These are phyloP conservation scores for Quercus lobata DNA, from an alignment of 331 rosid genomes.

Conservation along the genomic window DNA sequence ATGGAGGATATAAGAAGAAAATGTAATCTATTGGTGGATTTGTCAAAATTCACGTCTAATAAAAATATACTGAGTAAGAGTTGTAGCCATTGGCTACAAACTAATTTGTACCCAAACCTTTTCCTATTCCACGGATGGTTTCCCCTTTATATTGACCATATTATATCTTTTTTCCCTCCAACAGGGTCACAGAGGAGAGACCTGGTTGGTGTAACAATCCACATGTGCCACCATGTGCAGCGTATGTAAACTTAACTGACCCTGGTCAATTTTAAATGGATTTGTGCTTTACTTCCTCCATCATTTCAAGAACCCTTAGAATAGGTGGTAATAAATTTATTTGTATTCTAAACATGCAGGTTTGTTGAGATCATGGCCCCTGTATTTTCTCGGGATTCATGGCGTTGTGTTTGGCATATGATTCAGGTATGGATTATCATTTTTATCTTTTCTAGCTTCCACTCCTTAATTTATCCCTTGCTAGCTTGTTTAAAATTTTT, in stretches of 20 bases:
- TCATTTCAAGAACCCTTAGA: neutral
- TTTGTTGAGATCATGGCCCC: conserved; percentile 99
- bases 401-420: conserved; percentile 98
- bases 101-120: no score
- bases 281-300: conserved; percentile 2
- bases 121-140: neutral
- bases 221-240: conserved; percentile 87
- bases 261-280: neutral
- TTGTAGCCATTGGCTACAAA: no score
- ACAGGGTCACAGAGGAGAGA: conserved; percentile 61
- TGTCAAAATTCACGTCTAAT: no score
- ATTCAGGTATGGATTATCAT: conserved; percentile 56
- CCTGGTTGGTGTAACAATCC: conserved; percentile 77
- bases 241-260: conserved; percentile 43
- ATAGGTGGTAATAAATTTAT: conserved; percentile 6
- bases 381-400: conserved; percentile 78
- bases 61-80: no score
- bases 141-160: neutral
- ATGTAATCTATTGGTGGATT: no score
- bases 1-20: no score
- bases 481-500: neutral
- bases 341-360: conserved; percentile 34
- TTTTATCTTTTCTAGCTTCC: neutral
- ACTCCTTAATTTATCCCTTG: neutral
- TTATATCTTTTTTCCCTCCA: conserved; percentile 11